A percentile compares a stretch with the other conserved stretches of the same genome.
Evolutionary conservation across 1,139 yeast species (phyloP).

Genomic region (Groenewaldozyma auringiensis): DNA sequence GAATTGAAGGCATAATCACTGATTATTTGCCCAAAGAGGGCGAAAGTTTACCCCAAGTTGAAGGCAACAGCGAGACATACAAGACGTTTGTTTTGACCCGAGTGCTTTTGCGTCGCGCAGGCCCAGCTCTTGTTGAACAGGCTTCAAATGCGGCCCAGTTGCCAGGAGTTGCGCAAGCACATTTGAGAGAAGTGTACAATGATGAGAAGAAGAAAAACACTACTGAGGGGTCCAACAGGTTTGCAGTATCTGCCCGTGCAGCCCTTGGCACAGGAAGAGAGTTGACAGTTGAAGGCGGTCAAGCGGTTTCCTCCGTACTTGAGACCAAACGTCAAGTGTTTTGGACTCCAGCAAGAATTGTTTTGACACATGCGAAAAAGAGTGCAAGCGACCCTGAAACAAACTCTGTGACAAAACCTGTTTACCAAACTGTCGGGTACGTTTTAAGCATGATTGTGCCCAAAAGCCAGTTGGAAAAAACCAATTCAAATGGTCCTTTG

Average conservation of each 20-base stretch:
- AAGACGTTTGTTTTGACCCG: slow-evolving; percentile 28
- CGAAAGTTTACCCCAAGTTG: slow-evolving; percentile 30
- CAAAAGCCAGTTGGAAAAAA: background rate
- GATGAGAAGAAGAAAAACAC: slow-evolving; percentile 10
- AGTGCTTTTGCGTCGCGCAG: slow-evolving; percentile 29
- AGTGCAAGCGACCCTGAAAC: background rate
- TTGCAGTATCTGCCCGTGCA: slow-evolving; percentile 13
- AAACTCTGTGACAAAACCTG: background rate
- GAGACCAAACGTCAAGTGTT: slow-evolving; percentile 5
- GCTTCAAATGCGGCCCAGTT: slow-evolving; percentile 19
- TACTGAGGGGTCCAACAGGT: slow-evolving; percentile 16
- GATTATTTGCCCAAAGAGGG: slow-evolving; percentile 41
- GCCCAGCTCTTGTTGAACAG: slow-evolving; percentile 27
- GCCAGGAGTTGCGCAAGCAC: slow-evolving; percentile 22
- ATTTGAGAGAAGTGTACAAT: slow-evolving; percentile 24
- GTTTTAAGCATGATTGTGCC: background rate
- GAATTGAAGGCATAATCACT: slow-evolving; percentile 41
- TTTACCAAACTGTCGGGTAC: background rate
- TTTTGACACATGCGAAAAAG: background rate
- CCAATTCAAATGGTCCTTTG: background rate
- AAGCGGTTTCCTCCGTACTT: slow-evolving; percentile 9
- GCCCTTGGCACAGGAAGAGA: slow-evolving; percentile 20
- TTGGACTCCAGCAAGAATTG: slow-evolving; percentile 3
- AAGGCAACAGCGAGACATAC: slow-evolving; percentile 26
- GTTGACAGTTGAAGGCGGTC: slow-evolving; percentile 15